Percentiles rank a stretch among this genome's conserved stretches.
These are phyloP conservation scores for Neoboletus magnificus DNA, from an alignment of 768 basidiomycete genomes.

Conservation along the genomic window DNA sequence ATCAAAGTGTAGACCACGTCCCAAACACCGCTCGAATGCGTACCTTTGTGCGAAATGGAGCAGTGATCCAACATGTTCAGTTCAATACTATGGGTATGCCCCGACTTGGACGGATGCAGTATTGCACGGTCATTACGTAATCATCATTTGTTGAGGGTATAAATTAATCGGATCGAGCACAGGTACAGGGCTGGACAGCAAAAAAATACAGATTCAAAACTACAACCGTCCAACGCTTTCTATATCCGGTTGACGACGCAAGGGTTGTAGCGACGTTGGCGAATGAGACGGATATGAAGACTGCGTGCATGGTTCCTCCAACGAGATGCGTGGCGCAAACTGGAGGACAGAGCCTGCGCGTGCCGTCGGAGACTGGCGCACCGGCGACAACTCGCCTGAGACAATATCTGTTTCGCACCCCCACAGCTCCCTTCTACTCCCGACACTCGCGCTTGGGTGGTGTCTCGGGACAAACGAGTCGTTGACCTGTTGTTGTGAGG, in stretches of 20 bases:
- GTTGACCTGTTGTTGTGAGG: slow-evolving; percentile 6
- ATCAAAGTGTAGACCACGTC: slow-evolving; percentile 6
- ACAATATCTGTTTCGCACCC: slow-evolving; percentile 15
- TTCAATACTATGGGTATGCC: too few species aligned
- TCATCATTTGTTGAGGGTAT: neutral
- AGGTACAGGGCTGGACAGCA: neutral
- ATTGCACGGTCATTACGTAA: slow-evolving; percentile 4
- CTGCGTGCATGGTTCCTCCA: slow-evolving; percentile 6
- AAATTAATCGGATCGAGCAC: neutral
- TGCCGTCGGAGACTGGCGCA: slow-evolving; percentile 5
- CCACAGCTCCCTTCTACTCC: slow-evolving; percentile 24
- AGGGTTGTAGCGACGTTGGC: slow-evolving; percentile 18
- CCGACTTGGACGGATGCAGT: too few species aligned
- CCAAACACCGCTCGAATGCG: neutral
- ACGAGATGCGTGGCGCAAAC: slow-evolving; percentile 14
- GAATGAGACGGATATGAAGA: slow-evolving; percentile 4
- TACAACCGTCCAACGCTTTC: neutral
- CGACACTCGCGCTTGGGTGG: slow-evolving; percentile 11
- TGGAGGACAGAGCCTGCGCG: slow-evolving; percentile 6
- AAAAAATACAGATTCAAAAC: slow-evolving; percentile 5
- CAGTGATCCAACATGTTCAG: slow-evolving; percentile 90
- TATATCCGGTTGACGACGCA: slow-evolving; percentile 24
- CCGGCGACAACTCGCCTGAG: neutral
- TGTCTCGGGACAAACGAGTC: slow-evolving; percentile 4
- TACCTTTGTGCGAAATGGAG: slow-evolving; percentile 93